A percentile compares a stretch with the other conserved stretches of the same genome.
Conservation (phyloP, 768 basidiomycete genomes). For the Lentinula edodes region DNA sequence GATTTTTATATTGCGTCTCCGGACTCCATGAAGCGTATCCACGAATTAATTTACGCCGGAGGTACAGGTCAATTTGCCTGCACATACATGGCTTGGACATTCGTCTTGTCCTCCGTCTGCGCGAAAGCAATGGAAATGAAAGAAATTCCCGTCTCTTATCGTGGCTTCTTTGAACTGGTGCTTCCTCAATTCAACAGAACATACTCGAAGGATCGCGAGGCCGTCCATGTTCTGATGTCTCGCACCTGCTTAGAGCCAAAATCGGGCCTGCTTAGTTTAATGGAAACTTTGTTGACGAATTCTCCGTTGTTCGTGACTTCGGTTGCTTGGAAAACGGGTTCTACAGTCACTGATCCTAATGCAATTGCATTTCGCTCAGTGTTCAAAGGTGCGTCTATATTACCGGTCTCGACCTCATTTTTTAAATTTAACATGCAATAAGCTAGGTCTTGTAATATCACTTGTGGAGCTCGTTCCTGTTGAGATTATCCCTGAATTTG, state of each 20-base stretch:
- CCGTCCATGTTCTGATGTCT: slow-evolving; percentile 51
- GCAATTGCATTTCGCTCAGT: slow-evolving; percentile 77
- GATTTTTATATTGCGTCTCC: slow-evolving; percentile 59
- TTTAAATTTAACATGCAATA: background rate
- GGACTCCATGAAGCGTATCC: slow-evolving; percentile 56
- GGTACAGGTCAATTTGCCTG: slow-evolving; percentile 60
- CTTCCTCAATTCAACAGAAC: slow-evolving; percentile 33
- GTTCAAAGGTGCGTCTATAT: slow-evolving; percentile 59
- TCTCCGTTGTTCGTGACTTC: slow-evolving; percentile 77
- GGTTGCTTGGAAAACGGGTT: slow-evolving; percentile 62
- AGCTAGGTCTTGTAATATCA: slow-evolving; percentile 67
- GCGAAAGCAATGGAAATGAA: slow-evolving; percentile 38
- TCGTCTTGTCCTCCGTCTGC: slow-evolving; percentile 64
- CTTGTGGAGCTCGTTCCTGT: slow-evolving; percentile 70
- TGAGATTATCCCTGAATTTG: slow-evolving; percentile 74
- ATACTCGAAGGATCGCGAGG: slow-evolving; percentile 55
- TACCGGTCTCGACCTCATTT: background rate
- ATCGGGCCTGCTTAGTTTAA: slow-evolving; percentile 52
- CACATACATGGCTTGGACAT: slow-evolving; percentile 80
- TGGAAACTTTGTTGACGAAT: slow-evolving; percentile 54
- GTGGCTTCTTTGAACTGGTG: slow-evolving; percentile 48
- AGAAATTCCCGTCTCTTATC: slow-evolving; percentile 51
- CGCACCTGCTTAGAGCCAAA: slow-evolving; percentile 52
- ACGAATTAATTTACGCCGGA: slow-evolving; percentile 58
- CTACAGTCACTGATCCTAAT: slow-evolving; percentile 69